A percentile compares a stretch with the other conserved stretches of the same genome.
Conservation (phyloP, 1,284 basidiomycete species). For the Entoloma clypeatum region DNA sequence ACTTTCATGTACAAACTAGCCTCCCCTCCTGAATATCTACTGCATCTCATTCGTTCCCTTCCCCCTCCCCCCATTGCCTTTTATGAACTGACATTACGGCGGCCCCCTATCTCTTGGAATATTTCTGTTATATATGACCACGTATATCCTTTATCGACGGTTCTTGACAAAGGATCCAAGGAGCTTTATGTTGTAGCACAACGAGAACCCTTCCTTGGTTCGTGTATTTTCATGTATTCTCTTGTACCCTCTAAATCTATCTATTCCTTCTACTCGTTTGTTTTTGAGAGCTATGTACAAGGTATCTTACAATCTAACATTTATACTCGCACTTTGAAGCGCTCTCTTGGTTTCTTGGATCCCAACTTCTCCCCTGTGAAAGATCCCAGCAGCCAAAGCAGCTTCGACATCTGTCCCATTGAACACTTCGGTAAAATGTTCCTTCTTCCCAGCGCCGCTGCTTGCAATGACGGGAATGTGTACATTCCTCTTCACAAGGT, state of each 20-base stretch:
- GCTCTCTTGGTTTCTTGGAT: constrained; percentile 70
- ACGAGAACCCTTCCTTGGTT: constrained; percentile 3
- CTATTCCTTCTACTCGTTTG: constrained; percentile 12
- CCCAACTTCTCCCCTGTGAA: constrained; percentile 86
- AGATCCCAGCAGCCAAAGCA: constrained; percentile 95
- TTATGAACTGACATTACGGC: constrained; percentile 16
- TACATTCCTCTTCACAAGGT: constrained; percentile 73
- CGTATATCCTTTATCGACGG: constrained; percentile 10
- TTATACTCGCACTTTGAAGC: constrained; percentile 49
- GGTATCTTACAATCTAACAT: constrained; percentile 36
- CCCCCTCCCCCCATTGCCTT: constrained; percentile 2
- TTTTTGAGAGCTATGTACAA: constrained; percentile 3
- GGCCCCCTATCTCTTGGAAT: constrained; percentile 13
- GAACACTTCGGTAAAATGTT: constrained; percentile 90
- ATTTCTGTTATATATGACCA: constrained; percentile 11
- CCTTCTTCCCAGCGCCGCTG: constrained; percentile 82
- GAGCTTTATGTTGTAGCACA: constrained; percentile 14
- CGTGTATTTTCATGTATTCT: constrained; percentile 8
- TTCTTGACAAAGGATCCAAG: constrained; percentile 4
- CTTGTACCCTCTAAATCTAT: constrained; percentile 15
- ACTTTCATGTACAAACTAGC: constrained; percentile 8
- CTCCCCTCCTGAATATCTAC: neutral
- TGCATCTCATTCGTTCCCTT: neutral
- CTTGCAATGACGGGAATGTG: constrained; percentile 93
- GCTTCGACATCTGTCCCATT: constrained; percentile 80